phyloP scores from a whole-genome alignment of 179 eudicot genomes.

The Silene noctiflora region DNA sequence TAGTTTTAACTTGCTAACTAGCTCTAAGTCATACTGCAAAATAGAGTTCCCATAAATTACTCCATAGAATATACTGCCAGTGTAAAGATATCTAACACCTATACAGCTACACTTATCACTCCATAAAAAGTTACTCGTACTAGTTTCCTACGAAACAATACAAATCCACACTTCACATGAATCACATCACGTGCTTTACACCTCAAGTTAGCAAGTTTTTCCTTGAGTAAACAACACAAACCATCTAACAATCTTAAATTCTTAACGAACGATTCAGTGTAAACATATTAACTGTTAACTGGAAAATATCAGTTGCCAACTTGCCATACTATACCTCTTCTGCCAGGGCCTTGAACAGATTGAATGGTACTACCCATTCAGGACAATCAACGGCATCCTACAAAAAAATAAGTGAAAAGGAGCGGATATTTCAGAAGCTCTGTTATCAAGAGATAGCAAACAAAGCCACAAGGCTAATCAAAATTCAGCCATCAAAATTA shows the following conservation, averaged over 20 bases:
- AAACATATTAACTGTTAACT: background rate
- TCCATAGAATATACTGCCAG: no score
- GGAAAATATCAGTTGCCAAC: slow-evolving; percentile 3
- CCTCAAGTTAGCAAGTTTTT: background rate
- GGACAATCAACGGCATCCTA: slow-evolving; percentile 99
- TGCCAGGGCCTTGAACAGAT: slow-evolving; percentile 80
- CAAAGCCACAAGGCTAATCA: no score
- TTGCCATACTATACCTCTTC: slow-evolving; percentile 65
- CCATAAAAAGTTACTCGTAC: no score
- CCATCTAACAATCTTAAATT: background rate
- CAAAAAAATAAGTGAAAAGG: slow-evolving; percentile 19
- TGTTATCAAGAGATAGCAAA: no score
- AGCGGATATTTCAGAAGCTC: slow-evolving; percentile 1
- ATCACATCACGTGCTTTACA: background rate
- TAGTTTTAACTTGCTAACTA: no score
- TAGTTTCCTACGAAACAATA: no score
- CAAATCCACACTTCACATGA: no score
- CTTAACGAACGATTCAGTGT: background rate
- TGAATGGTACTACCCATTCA: slow-evolving; percentile 94
- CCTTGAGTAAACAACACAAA: background rate
- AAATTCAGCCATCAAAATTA: background rate
- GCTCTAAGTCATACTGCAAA: no score
- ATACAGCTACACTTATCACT: background rate
- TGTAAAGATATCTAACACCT: background rate
- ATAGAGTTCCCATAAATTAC: no score